phyloP scores from a whole-genome alignment of 106 monocot species.

The Gastrodia elata region DNA sequence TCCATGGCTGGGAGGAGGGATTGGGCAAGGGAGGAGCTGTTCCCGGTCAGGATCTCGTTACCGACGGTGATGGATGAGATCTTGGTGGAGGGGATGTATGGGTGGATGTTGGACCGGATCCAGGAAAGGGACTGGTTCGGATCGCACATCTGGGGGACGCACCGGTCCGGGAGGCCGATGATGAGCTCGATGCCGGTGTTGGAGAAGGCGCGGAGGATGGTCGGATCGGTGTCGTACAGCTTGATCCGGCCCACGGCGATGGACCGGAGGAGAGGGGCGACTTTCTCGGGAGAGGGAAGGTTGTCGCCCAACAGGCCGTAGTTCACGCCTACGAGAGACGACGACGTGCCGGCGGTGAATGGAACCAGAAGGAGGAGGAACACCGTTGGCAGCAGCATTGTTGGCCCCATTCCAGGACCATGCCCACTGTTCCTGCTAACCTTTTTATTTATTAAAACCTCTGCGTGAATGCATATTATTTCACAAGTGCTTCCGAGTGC shows the following conservation, averaged over 20 bases:
- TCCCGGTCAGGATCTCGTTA: constrained; percentile 26
- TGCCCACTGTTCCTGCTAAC: too few relatives aligned
- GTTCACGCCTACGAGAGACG: constrained; percentile 24
- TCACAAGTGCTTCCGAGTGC: too few relatives aligned
- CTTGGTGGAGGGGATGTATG: constrained; percentile 18
- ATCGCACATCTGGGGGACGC: constrained; percentile 12
- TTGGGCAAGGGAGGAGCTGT: constrained; percentile 15
- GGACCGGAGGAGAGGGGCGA: constrained; percentile 17
- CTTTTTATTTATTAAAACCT: too few relatives aligned
- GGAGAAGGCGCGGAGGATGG: constrained; percentile 24
- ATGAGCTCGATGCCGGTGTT: constrained; percentile 24
- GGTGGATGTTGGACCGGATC: constrained; percentile 16
- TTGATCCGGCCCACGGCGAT: constrained; percentile 23
- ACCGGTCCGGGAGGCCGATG: constrained; percentile 23
- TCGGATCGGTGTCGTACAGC: constrained; percentile 22
- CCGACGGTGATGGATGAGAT: constrained; percentile 23
- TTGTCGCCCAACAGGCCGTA: constrained; percentile 25
- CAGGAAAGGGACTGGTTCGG: constrained; percentile 13
- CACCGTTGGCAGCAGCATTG: background rate
- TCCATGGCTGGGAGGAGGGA: constrained; percentile 25
- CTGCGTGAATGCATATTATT: too few relatives aligned
- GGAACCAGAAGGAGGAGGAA: background rate
- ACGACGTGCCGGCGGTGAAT: constrained; percentile 10
- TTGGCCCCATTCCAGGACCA: too few relatives aligned
- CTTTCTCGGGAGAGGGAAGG: constrained; percentile 15